Evolutionary conservation across 768 basidiomycete genomes (phyloP).

Genomic region (Porphyrellus cyaneotinctus): DNA sequence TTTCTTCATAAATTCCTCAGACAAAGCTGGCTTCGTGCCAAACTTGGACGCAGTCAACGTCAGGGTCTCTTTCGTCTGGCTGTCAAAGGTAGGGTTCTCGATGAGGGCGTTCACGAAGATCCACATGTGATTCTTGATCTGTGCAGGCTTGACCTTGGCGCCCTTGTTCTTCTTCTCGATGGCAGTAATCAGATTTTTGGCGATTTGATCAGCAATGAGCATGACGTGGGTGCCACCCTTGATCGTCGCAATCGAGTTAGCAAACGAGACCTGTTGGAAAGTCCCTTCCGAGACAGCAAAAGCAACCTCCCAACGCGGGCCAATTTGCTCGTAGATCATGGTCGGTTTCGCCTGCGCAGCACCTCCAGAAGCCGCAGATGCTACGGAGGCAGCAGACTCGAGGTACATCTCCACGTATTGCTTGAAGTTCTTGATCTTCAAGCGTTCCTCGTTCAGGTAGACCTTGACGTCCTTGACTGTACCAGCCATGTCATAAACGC

Average conservation of each 20-base stretch:
- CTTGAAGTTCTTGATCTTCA: conserved; percentile 95
- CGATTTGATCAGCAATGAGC: conserved; percentile 81
- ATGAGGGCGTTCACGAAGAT: conserved; percentile 94
- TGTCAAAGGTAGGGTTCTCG: conserved; percentile 98
- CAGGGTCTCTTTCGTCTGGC: conserved; percentile 96
- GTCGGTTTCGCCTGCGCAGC: conserved; percentile 72
- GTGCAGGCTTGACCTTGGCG: conserved; percentile 86
- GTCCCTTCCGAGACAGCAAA: conserved; percentile 91
- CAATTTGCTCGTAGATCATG: conserved; percentile 77
- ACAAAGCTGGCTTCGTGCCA: conserved; percentile 76
- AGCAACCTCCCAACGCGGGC: conserved; percentile 89
- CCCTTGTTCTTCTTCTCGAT: conserved; percentile 98
- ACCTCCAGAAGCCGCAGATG: conserved; percentile 69
- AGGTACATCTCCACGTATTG: conserved; percentile 95
- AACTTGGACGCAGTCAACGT: conserved; percentile 87
- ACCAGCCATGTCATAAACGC: conserved; percentile 97
- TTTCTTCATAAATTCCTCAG: conserved; percentile 96
- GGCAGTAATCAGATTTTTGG: conserved; percentile 73
- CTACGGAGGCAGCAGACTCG: conserved; percentile 67
- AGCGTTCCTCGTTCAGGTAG: conserved; percentile 82
- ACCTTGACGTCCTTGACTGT: conserved; percentile 92
- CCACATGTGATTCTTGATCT: conserved; percentile 98
- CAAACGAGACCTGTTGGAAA: conserved; percentile 94
- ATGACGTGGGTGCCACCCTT: conserved; percentile 96
- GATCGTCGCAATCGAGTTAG: conserved; percentile 93